These are phyloP conservation scores for Boechera retrofracta DNA, from an alignment of 345 rosid genomes.

Conservation along the genomic window DNA sequence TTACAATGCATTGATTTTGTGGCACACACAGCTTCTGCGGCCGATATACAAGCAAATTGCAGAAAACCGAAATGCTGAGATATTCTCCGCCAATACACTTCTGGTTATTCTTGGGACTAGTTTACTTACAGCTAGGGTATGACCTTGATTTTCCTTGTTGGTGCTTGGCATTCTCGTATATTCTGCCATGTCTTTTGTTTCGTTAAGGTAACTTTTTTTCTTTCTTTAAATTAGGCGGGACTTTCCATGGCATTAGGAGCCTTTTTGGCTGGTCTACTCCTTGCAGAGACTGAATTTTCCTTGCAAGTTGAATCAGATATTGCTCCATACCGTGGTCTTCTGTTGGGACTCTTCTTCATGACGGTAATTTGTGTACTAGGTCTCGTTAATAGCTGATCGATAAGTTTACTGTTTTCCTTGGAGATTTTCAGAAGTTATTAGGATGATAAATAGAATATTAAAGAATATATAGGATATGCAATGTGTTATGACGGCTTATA, in stretches of 20 bases:
- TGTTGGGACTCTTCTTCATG: slow-evolving; percentile 99
- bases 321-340: slow-evolving; percentile 98
- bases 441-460: not conserved
- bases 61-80: slow-evolving; percentile 97
- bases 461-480: not conserved
- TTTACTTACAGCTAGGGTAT: slow-evolving; percentile 99
- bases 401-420: not conserved
- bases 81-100: slow-evolving; percentile 97
- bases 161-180: slow-evolving; percentile 6
- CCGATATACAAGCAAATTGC: slow-evolving; percentile 98
- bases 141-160: slow-evolving; percentile 40
- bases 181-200: slow-evolving; percentile 18
- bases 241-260: slow-evolving; percentile 99
- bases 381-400: not conserved
- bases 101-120: slow-evolving; percentile 97
- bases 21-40: slow-evolving; percentile 78
- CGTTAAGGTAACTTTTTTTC: not conserved
- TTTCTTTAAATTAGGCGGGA: slow-evolving; percentile 76
- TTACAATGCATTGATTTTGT: slow-evolving; percentile 23
- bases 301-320: slow-evolving; percentile 99
- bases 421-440: not conserved
- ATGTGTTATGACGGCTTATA: not conserved
- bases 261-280: slow-evolving; percentile 97
- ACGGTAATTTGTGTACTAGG: slow-evolving; percentile 62
- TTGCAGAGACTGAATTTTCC: slow-evolving; percentile 99